Conservation (phyloP, 345 rosid genomes). For the Brassica rapa region DNA sequence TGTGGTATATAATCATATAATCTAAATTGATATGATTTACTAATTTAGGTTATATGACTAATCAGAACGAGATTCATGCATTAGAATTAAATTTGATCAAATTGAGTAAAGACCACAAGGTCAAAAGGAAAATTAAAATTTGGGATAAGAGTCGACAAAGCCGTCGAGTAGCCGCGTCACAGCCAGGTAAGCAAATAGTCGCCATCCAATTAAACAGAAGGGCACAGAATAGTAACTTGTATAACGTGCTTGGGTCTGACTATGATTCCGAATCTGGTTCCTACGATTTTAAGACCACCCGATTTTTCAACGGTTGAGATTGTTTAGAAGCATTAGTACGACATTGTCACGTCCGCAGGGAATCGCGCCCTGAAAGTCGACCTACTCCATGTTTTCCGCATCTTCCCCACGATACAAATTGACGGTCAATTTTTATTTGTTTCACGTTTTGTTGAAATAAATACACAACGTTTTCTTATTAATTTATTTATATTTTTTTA, state of each 20-base stretch:
- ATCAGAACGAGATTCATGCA: slow-evolving; percentile 12
- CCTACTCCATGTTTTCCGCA: slow-evolving; percentile 33
- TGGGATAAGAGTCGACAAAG: slow-evolving; percentile 14
- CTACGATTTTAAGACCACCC: slow-evolving; percentile 29
- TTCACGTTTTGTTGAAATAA: slow-evolving; percentile 26
- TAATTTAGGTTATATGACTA: background rate
- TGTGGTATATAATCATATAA: background rate
- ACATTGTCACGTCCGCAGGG: slow-evolving; percentile 17
- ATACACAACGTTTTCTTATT: background rate
- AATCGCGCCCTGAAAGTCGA: slow-evolving; percentile 6
- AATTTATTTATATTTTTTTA: background rate
- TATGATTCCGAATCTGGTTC: slow-evolving; percentile 33
- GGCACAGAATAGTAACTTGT: background rate
- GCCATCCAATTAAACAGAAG: slow-evolving; percentile 2
- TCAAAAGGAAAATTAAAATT: background rate
- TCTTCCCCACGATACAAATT: background rate
- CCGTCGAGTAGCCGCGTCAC: slow-evolving; percentile 41
- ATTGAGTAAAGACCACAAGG: background rate
- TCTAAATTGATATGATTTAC: background rate
- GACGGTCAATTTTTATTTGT: slow-evolving; percentile 14
- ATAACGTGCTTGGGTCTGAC: slow-evolving; percentile 16
- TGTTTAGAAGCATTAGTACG: background rate
- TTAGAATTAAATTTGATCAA: background rate
- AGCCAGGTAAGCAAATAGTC: slow-evolving; percentile 40
- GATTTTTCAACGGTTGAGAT: slow-evolving; percentile 32